Percentiles rank a stretch among this genome's conserved stretches.
Conservation (phyloP, 2,329 filamentous ascomycete species). For the Teratosphaeria epicoccoides region DNA sequence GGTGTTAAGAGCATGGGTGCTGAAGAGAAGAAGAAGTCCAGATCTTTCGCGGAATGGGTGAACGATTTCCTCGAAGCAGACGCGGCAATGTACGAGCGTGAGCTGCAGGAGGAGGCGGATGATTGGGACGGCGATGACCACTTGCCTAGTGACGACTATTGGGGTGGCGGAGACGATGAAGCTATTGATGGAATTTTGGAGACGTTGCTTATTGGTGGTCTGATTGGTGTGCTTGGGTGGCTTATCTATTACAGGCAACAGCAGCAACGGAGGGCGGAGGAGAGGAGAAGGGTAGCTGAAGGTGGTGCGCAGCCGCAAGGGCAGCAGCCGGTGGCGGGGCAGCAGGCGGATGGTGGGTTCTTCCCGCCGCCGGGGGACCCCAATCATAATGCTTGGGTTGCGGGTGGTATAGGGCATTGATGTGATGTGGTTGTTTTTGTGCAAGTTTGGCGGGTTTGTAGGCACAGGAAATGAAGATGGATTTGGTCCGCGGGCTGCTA, state of each 20-base stretch:
- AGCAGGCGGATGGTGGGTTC: conserved; percentile 39
- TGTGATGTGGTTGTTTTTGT: neutral
- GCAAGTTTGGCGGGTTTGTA: neutral
- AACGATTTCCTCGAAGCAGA: conserved; percentile 64
- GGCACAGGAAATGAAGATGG: neutral
- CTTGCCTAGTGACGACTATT: conserved; percentile 39
- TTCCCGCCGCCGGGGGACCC: conserved; percentile 59
- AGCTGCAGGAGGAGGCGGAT: conserved; percentile 34
- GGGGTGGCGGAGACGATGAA: conserved; percentile 45
- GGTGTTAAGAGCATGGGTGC: conserved; percentile 84
- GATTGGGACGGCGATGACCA: conserved; percentile 31
- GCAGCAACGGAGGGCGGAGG: conserved; percentile 39
- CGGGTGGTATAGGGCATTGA: conserved; percentile 54
- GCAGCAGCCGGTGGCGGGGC: conserved; percentile 32
- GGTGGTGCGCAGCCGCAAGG: conserved; percentile 25
- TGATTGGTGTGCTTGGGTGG: conserved; percentile 63
- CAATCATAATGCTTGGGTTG: conserved; percentile 57
- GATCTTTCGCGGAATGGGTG: conserved; percentile 65
- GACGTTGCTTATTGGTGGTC: conserved; percentile 68
- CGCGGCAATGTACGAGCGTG: conserved; percentile 34
- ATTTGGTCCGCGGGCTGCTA: neutral
- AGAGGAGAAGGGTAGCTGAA: conserved; percentile 29
- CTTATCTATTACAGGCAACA: conserved; percentile 74
- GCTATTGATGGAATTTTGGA: conserved; percentile 64
- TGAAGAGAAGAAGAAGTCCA: conserved; percentile 37